Conservation (phyloP, 148 eudicot genomes). For the Tetragonia tetragonoides region DNA sequence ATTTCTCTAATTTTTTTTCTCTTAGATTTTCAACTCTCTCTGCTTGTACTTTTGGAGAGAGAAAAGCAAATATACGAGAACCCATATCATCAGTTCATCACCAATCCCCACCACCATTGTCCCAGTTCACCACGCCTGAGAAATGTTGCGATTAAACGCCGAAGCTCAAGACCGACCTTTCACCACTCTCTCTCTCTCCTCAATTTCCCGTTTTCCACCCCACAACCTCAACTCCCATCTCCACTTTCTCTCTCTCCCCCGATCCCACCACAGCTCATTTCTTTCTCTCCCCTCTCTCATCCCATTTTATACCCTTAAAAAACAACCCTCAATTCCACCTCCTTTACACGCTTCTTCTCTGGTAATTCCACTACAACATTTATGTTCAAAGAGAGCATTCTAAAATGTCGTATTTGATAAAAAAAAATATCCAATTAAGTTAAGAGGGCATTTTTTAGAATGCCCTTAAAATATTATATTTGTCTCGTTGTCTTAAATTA, state of each 20-base stretch:
- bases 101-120: not conserved
- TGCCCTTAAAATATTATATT: too few relatives aligned
- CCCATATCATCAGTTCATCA: not conserved
- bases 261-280: slow-evolving; percentile 3
- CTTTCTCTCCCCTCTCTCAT: slow-evolving; percentile 18
- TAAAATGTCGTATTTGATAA: too few relatives aligned
- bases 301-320: slow-evolving; percentile 12
- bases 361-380: too few relatives aligned
- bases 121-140: too few relatives aligned
- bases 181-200: slow-evolving; percentile 21
- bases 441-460: too few relatives aligned
- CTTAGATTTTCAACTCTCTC: too few relatives aligned
- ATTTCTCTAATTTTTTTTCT: too few relatives aligned
- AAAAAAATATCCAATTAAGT: too few relatives aligned
- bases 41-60: too few relatives aligned
- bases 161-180: slow-evolving; percentile 23
- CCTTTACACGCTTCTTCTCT: slow-evolving; percentile 4
- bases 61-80: too few relatives aligned
- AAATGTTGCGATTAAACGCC: slow-evolving; percentile 20
- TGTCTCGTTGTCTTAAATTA: too few relatives aligned
- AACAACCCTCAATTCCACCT: not conserved
- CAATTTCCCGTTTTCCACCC: slow-evolving; percentile 16
- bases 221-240: slow-evolving; percentile 4
- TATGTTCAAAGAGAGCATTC: too few relatives aligned
- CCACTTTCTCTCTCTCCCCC: slow-evolving; percentile 24